Evolutionary conservation across 768 basidiomycete genomes (phyloP), one percentile per base, ranked within the genome.

Genomic region (Tubosaeta brunneosetosa): DNA sequence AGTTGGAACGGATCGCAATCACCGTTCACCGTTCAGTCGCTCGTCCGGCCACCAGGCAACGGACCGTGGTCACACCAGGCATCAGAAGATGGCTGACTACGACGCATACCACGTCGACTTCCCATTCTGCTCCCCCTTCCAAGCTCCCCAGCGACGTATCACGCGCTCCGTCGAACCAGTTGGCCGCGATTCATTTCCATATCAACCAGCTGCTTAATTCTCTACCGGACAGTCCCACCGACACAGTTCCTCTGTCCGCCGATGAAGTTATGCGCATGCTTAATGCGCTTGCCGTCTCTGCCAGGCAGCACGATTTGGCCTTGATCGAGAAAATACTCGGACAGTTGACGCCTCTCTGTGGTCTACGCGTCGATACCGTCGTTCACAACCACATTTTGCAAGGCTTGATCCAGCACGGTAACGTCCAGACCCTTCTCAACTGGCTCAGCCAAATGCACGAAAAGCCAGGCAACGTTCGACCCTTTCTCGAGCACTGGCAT

Each of bases 381-480:
- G 66, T 78, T 41, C 79, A 84, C 65, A 74, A 70, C 40, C 66
- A 71, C 27, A 74, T 86, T 50, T 55, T 85, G 38, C 73, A 74
- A 16, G 75, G 72, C 11, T 66, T 86, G n/a, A 62, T 78, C 10
- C 64, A 73, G 42, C 69, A 71, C 44, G 76, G 76, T 1, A 74
- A 80, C 49, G 47, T 69, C 8, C 69, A 71, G 44, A 71, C 76
- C 12, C 74, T 79, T 36, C 61, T 74, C 26, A 66, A 73, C 22
- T 84, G 85, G 78, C 67, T 88, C 3, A 60, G 58, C 41, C 70
- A 70, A n/a, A 83, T 86, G 76, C 72, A 77, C 13, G 67, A 67
- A 25, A 77, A 76, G 46, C 73, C 81, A 3, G 77, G 77, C 2
- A 61, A 74, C 33, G 55, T 76, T 41, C 63, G 62, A 5, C 82